Percentiles rank a stretch among this genome's conserved stretches.
These are phyloP conservation scores for Polygonum maritimum DNA, from an alignment of 148 eudicot species.

Conservation along the genomic window DNA sequence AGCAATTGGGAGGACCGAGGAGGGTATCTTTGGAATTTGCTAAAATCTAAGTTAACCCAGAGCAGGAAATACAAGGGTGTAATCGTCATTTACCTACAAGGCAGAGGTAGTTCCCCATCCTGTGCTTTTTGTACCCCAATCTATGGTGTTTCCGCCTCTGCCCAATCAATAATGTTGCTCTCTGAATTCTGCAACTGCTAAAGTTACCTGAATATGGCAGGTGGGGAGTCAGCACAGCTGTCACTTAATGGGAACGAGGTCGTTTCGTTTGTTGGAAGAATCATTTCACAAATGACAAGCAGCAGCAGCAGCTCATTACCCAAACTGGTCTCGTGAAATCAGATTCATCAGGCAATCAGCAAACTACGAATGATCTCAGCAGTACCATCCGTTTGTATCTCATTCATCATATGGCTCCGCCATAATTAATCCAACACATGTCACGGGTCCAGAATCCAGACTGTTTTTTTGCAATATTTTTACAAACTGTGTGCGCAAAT, in stretches of 20 bases:
- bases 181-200: conserved; percentile 2
- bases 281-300: too few relatives aligned
- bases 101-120: neutral
- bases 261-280: conserved; percentile 4
- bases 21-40: neutral
- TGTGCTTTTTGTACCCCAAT: conserved; percentile 6
- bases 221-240: neutral
- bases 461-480: neutral
- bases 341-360: neutral
- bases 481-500: neutral
- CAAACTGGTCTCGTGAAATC: neutral
- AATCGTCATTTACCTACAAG: conserved; percentile 14
- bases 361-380: neutral
- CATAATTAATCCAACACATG: neutral
- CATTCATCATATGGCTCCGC: neutral
- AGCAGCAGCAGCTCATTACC: neutral
- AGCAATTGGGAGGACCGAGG: neutral
- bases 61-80: conserved; percentile 9
- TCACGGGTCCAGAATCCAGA: neutral
- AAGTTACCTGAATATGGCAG: neutral
- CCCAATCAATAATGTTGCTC: conserved; percentile 8
- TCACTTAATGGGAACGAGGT: neutral
- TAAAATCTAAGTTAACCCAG: neutral
- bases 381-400: neutral
- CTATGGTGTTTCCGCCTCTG: neutral